A percentile compares a stretch with the other conserved stretches of the same genome.
Evolutionary conservation across 352 stramenopile species (phyloP).

Genomic region (Pseudoperonospora humuli): DNA sequence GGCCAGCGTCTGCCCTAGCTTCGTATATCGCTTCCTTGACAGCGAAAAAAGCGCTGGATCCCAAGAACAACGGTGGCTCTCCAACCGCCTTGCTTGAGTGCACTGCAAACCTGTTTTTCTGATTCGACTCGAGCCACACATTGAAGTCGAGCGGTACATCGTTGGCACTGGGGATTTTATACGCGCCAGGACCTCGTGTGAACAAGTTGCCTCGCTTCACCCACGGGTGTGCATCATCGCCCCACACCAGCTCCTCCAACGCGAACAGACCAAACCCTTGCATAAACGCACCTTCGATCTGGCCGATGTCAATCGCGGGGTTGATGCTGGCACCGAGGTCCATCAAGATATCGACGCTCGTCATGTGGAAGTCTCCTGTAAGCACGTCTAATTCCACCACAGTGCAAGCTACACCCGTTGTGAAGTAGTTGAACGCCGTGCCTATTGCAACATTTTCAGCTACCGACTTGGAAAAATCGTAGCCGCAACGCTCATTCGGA

Average conservation of each 20-base stretch:
- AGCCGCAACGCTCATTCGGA: conserved; percentile 87
- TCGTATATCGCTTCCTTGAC: conserved; percentile 92
- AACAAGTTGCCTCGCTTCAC: conserved; percentile 89
- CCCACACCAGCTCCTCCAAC: conserved; percentile 93
- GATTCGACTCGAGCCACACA: conserved; percentile 90
- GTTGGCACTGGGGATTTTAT: conserved; percentile 97
- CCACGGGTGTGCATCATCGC: conserved; percentile 91
- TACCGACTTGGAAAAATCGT: conserved; percentile 87
- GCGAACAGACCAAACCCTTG: conserved; percentile 93
- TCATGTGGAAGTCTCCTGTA: conserved; percentile 89
- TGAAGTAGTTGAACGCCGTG: conserved; percentile 94
- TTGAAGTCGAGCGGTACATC: conserved; percentile 92
- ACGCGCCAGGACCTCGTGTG: conserved; percentile 91
- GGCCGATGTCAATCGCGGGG: conserved; percentile 94
- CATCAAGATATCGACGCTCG: conserved; percentile 82
- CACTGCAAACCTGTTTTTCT: conserved; percentile 91
- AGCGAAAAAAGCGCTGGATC: conserved; percentile 91
- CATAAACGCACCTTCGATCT: conserved; percentile 97
- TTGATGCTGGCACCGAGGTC: conserved; percentile 94
- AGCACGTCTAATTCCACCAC: conserved; percentile 94
- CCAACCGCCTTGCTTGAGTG: conserved; percentile 95
- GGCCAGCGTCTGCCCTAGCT: conserved; percentile 56
- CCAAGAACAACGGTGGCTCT: conserved; percentile 94
- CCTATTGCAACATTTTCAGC: conserved; percentile 85
- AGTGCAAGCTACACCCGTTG: conserved; percentile 88